phyloP scores from a whole-genome alignment of 768 basidiomycete genomes.

The Suillus clintonianus region DNA sequence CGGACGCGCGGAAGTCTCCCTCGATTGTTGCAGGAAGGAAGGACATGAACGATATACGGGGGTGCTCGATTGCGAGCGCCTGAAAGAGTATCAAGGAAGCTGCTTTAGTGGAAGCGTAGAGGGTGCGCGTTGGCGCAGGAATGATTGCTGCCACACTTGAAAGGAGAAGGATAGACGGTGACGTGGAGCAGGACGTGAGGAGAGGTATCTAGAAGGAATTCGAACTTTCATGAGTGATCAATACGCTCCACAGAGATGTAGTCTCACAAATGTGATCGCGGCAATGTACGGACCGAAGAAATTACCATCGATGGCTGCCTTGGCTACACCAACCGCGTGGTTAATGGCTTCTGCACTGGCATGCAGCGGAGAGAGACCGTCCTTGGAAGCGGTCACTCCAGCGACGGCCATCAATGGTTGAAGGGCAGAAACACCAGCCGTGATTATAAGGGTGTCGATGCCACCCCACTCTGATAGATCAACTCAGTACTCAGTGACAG shows the following conservation, averaged over 20 bases:
- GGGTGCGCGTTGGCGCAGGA: constrained; percentile 81
- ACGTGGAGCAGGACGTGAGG: constrained; percentile 58
- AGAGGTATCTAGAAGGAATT: constrained; percentile 64
- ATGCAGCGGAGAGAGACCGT: constrained; percentile 34
- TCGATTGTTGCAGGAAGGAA: constrained; percentile 72
- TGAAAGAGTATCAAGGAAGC: constrained; percentile 79
- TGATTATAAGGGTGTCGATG: constrained; percentile 79
- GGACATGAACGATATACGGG: constrained; percentile 60
- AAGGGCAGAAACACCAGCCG: constrained; percentile 83
- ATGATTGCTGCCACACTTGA: constrained; percentile 79
- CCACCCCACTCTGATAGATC: constrained; percentile 70
- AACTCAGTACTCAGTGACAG: not conserved
- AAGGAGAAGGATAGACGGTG: constrained; percentile 76
- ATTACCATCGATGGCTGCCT: constrained; percentile 61
- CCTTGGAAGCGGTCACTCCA: constrained; percentile 43
- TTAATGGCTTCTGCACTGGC: constrained; percentile 59
- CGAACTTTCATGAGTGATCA: not conserved
- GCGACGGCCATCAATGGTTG: constrained; percentile 74
- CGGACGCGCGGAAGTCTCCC: constrained; percentile 77
- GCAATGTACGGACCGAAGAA: constrained; percentile 70
- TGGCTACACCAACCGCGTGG: constrained; percentile 55
- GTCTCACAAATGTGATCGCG: constrained; percentile 70
- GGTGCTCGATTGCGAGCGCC: constrained; percentile 79
- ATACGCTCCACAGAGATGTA: not conserved
- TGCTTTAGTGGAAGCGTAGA: constrained; percentile 85